Evolutionary conservation across 106 monocot species (phyloP).

Genomic region (Acorus calamus): DNA sequence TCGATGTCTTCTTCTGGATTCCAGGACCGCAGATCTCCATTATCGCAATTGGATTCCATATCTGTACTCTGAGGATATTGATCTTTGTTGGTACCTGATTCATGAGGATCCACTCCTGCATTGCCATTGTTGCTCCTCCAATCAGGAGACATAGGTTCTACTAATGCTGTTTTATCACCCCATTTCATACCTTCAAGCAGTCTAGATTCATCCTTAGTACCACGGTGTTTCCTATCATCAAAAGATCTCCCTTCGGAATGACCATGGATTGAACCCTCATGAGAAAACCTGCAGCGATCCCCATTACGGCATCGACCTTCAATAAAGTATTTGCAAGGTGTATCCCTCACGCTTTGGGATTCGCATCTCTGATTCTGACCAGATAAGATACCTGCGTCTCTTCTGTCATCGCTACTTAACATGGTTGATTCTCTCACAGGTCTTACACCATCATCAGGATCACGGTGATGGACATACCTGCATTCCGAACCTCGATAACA

Average conservation of each 20-base stretch:
- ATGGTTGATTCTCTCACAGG: conserved; percentile 19
- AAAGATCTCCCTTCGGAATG: conserved; percentile 8
- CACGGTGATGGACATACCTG: conserved; percentile 45
- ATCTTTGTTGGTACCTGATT: background rate
- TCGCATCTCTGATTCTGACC: conserved; percentile 18
- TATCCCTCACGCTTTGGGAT: conserved; percentile 13
- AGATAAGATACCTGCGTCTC: conserved; percentile 22
- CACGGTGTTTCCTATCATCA: conserved; percentile 19
- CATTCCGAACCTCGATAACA: conserved; percentile 61
- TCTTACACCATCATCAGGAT: conserved; percentile 33
- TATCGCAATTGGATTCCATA: conserved; percentile 2
- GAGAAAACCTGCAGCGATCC: conserved; percentile 50
- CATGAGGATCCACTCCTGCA: background rate
- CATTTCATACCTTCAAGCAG: conserved; percentile 1
- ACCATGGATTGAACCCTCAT: conserved; percentile 21
- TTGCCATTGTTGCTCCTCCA: conserved; percentile 3
- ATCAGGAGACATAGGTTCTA: conserved; percentile 6
- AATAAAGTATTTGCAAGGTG: conserved; percentile 70
- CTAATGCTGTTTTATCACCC: background rate
- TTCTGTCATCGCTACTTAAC: conserved; percentile 22
- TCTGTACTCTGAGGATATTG: background rate
- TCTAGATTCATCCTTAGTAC: background rate
- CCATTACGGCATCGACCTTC: conserved; percentile 62
- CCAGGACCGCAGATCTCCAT: conserved; percentile 3
- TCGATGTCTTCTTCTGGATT: conserved; percentile 3